Base-by-base conservation (phyloP, 2,329 filamentous ascomycete species). In the Helotiales sp. region DNA sequence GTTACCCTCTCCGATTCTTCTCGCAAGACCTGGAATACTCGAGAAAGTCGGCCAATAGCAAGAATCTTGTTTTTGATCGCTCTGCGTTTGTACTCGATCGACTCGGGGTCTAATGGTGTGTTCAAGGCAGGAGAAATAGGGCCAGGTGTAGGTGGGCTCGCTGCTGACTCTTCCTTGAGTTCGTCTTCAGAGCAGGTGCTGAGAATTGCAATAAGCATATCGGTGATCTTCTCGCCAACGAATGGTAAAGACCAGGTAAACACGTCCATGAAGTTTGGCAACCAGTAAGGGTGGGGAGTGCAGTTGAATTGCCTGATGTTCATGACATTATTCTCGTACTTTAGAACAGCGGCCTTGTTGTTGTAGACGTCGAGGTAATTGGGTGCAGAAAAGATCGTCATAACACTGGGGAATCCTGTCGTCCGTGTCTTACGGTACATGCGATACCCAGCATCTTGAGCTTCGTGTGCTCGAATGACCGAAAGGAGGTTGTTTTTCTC, bases 291-390 rank as follows among this genome's bases (percentile, higher is more conserved):
- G 74, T 99, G 95, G 31, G 95, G 95, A 22, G 95, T 98, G 83
- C 93, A 99, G 81, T 99, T 99, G 80, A 99, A 99, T 76, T 99
- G 95, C 59, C 95, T 86, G 72, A 99, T 99, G 80, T 99, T 99
- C 95, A 99, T 99, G 61, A 99, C 95, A 71, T 99, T 99, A 77
- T 99, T 99, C 79, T 99, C 95, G 74, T 99, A 99, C 79, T 99
- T 99, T 69, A 99, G 81, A 38, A 99, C 95, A 0, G 95, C 95
- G 1, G 95, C 95, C 81, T 99, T 99, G 83, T 99, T 99, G 85
- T 99, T 99, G 79, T 99, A 99, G 34, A 99, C 93, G 71, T 99
- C 95, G 63, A 99, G 86, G 73, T 99, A 99, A 76, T 99, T 99
- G 34, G 95, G 95, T 1, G 95, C 95, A 44, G 93, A 98, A 82